Base-by-base conservation (phyloP, 176 grass and related monocot genomes). In the Eremochloa ophiuroides region DNA sequence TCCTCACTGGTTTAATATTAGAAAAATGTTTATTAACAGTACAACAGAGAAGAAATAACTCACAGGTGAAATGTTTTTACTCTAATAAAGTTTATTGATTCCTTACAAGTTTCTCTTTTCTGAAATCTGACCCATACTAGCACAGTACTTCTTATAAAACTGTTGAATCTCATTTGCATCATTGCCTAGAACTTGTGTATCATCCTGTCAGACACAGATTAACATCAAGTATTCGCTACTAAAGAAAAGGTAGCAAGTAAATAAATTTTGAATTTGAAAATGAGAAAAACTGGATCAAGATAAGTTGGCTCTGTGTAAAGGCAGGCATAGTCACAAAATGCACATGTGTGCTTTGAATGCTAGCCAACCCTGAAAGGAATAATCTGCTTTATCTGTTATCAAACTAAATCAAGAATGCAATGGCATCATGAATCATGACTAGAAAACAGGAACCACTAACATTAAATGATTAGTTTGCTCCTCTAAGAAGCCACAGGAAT, bases 61-160 rank as follows among this genome's bases (percentile, higher is more conserved):
- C 66, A 41, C 60, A 56, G 18, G 42, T 56, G 20, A 34, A 51
- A 27, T 72, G 62, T 74, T 62, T 27, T 83, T 94, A 8, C 15
- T 18, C 15, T 20, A 42, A 48, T 72, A 31, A 29, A 55, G 28
- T 44, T 22, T 42, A 35, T 77, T 27, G 58, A 62, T 69, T 69
- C 33, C 91, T 94, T 94, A 94, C 91, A 87, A 90, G 84, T 88
- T 91, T 77, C 48, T 84, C 64, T 77, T 78, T 71, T 35, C 31
- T 55, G 83, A 26, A 53, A 63, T 78, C 79, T 77, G 77, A 35
- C 40, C 86, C 71, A 84, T 65, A 56, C 73, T 81, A 78, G 79
- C 80, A 94, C 84, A 91, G 44, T 91, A 94, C 28, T n/a, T 18
- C 56, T 74, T 69, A 77, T 94, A 94, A 67, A 88, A 94, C 53